Evolutionary conservation across 371 early-diverging fungal genomes (phyloP).

Genomic region (Homolaphlyctis polyrhiza): DNA sequence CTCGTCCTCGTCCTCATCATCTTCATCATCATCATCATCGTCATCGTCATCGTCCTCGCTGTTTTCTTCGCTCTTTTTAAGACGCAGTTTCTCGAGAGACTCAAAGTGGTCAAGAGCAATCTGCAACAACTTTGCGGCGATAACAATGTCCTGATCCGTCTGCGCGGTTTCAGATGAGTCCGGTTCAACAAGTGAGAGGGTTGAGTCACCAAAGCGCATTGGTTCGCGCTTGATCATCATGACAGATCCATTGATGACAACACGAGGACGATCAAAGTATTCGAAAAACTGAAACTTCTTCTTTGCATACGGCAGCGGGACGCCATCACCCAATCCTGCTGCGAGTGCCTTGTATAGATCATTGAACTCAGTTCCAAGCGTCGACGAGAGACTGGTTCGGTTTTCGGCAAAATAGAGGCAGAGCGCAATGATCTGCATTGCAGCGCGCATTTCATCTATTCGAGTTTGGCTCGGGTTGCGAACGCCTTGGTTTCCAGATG

Average conservation of each 20-base stretch:
- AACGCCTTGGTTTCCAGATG: background rate
- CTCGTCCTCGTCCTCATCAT: background rate
- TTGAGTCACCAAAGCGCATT: background rate
- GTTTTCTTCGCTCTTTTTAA: background rate
- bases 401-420: background rate
- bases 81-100: too few species aligned
- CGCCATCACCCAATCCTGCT: too few species aligned
- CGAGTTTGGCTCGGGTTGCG: background rate
- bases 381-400: background rate
- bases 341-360: too few species aligned
- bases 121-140: background rate
- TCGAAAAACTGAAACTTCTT: too few species aligned
- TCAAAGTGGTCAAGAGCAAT: background rate
- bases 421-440: background rate
- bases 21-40: background rate
- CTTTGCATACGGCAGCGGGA: too few species aligned
- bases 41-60: background rate
- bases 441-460: background rate
- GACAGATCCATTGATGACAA: too few species aligned
- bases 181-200: background rate
- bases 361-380: background rate
- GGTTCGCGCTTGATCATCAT: background rate
- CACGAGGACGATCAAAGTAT: too few species aligned
- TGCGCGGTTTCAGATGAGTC: background rate
- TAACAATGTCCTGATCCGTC: background rate